Base-by-base conservation (phyloP, 2,329 filamentous ascomycete genomes). In the Cladophialophora bantiana region DNA sequence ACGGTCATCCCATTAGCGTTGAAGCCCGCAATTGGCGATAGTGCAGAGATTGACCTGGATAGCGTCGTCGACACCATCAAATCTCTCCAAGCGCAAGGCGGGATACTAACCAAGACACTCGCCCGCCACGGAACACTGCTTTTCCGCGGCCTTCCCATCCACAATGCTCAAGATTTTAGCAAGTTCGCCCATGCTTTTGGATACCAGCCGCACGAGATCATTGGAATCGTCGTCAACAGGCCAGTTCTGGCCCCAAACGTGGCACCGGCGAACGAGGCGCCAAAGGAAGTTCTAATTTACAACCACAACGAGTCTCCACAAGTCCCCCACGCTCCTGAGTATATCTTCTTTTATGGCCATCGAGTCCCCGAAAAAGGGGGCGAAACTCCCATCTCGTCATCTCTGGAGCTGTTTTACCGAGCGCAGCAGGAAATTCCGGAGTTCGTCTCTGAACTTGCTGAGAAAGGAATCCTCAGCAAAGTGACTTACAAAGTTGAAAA, bases 231-330 rank as follows among this genome's bases (percentile, higher is more conserved):
- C 0, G 81, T 84, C 5, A 75, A 83, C 55, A 73, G 83, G 50
- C 82, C 82, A 0, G 48, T 78, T 2, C 76, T 82, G 3, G 80
- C 81, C 2, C 78, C 78, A 4, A 82, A 82, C 63, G 79, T 82
- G 1, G 79, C 79, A 1, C 82, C 82, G 0, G 83, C 83, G 3
- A 85, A 83, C 63, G 81, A 84, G 71, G 77, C 81, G 2, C 81
- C 82, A 0, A 82, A 82, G 68, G 78, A 82, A 57, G 80, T 83
- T 0, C 74, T 80, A 7, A 83, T 84, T 48, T 84, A 83, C 71
- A 83, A 78, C 69, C 83, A 84, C 73, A 85, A 84, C 66, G 83
- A 85, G 68, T 83, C 81, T 0, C 80, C 81, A 0, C 82, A 84
- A 67, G 82, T 84, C 0, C 83, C 83, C 0, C 83, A 84, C 65